Evolutionary conservation across 768 basidiomycete species (phyloP).

Genomic region (Scleroderma citrinum): DNA sequence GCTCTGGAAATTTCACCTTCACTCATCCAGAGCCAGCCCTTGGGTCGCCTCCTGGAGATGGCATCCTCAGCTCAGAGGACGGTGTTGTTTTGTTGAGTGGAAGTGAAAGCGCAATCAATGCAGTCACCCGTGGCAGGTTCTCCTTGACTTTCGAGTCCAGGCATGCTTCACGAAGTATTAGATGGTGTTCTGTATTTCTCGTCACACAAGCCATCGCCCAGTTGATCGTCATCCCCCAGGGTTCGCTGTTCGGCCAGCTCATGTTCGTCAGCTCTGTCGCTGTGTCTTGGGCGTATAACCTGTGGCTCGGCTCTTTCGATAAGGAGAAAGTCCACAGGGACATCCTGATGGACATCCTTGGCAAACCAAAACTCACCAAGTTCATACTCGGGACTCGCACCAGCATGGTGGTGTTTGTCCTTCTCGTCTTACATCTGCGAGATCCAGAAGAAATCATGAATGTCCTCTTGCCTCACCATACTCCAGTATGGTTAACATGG

Average conservation of each 20-base stretch:
- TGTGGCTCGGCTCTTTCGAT: slow-evolving; percentile 27
- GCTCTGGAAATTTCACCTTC: slow-evolving; percentile 19
- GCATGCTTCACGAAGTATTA: slow-evolving; percentile 9
- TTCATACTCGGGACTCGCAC: not conserved
- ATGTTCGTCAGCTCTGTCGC: slow-evolving; percentile 29
- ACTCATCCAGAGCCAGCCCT: slow-evolving; percentile 8
- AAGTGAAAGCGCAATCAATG: slow-evolving; percentile 19
- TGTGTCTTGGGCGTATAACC: slow-evolving; percentile 30
- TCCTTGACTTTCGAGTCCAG: slow-evolving; percentile 9
- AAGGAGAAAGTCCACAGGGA: slow-evolving; percentile 15
- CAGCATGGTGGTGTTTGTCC: not conserved
- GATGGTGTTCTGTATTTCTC: slow-evolving; percentile 22
- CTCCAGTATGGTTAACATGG: not conserved
- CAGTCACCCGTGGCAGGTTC: slow-evolving; percentile 26
- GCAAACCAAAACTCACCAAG: not conserved
- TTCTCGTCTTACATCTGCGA: not conserved
- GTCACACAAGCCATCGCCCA: slow-evolving; percentile 25
- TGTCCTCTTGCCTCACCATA: not conserved
- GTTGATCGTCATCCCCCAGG: slow-evolving; percentile 28
- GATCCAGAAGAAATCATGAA: not conserved
- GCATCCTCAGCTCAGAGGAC: slow-evolving; percentile 18
- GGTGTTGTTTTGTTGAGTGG: slow-evolving; percentile 26
- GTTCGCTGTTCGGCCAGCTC: slow-evolving; percentile 28
- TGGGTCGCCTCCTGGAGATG: slow-evolving; percentile 22
- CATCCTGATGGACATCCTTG: slow-evolving; percentile 5